Evolutionary conservation across 805 yeast species (phyloP).

Genomic region (Candida silvicultrix): DNA sequence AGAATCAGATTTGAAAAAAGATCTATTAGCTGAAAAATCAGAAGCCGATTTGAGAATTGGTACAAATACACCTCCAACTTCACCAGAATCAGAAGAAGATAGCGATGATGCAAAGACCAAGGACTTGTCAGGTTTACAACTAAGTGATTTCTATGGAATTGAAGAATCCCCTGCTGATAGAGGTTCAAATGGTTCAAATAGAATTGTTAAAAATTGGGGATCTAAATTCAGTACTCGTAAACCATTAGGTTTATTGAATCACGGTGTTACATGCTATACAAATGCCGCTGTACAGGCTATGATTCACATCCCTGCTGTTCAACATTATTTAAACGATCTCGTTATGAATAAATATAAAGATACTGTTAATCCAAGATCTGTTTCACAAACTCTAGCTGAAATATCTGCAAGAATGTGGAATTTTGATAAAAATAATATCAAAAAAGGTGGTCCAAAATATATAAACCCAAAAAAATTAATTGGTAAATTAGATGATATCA

Average conservation of each 20-base stretch:
- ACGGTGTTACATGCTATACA: slow-evolving; percentile 95
- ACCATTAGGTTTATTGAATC: slow-evolving; percentile 75
- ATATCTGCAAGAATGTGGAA: slow-evolving; percentile 67
- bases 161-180: slow-evolving; percentile 53
- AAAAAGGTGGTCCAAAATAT: slow-evolving; percentile 30
- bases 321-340: slow-evolving; percentile 72
- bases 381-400: slow-evolving; percentile 61
- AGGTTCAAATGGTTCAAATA: slow-evolving; percentile 54
- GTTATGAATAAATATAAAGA: slow-evolving; percentile 43
- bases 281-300: slow-evolving; percentile 91
- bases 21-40: slow-evolving; percentile 18
- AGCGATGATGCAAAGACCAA: slow-evolving; percentile 25
- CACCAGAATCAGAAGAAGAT: slow-evolving; percentile 27
- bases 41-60: background rate
- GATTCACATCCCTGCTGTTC: slow-evolving; percentile 86
- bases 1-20: slow-evolving; percentile 15
- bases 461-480: slow-evolving; percentile 75
- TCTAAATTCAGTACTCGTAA: slow-evolving; percentile 38
- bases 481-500: slow-evolving; percentile 69
- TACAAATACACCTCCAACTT: slow-evolving; percentile 24
- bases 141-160: slow-evolving; percentile 47
- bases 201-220: slow-evolving; percentile 69
- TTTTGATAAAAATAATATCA: slow-evolving; percentile 33
- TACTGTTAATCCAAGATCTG: slow-evolving; percentile 47
- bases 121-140: slow-evolving; percentile 40